Evolutionary conservation across 2,329 filamentous ascomycete species (phyloP).

Genomic region (Phyllosticta capitalensis): DNA sequence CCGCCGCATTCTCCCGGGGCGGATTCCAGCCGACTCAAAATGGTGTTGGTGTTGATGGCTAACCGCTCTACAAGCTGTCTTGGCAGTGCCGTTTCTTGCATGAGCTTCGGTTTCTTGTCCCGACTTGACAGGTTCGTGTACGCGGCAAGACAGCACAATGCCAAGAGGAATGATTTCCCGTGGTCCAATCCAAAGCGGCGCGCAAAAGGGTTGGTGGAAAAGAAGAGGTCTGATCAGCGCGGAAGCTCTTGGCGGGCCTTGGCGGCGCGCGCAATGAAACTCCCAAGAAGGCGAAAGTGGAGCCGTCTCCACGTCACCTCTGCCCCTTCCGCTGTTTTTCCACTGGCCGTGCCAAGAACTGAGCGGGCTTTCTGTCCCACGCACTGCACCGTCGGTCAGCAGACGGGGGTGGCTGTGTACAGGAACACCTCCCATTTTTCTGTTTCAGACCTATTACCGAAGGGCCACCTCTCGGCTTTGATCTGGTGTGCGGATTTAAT

Average conservation of each 20-base stretch:
- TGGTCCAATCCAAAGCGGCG: background rate
- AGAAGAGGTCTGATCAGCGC: background rate
- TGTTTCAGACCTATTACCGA: background rate
- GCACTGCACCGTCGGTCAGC: background rate
- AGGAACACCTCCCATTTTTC: background rate
- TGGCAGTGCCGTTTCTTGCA: background rate
- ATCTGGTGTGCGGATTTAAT: background rate
- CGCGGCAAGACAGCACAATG: background rate
- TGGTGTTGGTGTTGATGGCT: background rate
- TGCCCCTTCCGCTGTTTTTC: background rate
- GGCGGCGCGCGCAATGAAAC: background rate
- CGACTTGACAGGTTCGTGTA: background rate
- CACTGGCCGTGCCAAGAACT: background rate
- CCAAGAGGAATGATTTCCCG: background rate
- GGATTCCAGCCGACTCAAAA: background rate
- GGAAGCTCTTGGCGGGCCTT: background rate
- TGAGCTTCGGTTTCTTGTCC: background rate
- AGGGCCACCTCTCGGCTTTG: background rate
- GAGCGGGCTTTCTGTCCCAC: background rate
- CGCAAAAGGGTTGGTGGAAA: background rate
- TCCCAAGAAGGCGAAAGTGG: background rate
- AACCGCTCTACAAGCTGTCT: background rate
- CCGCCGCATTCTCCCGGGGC: background rate
- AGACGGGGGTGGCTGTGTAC: background rate
- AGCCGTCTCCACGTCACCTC: background rate